phyloP scores from a whole-genome alignment of 176 grass and related monocot genomes.

The Oryza brachyantha region DNA sequence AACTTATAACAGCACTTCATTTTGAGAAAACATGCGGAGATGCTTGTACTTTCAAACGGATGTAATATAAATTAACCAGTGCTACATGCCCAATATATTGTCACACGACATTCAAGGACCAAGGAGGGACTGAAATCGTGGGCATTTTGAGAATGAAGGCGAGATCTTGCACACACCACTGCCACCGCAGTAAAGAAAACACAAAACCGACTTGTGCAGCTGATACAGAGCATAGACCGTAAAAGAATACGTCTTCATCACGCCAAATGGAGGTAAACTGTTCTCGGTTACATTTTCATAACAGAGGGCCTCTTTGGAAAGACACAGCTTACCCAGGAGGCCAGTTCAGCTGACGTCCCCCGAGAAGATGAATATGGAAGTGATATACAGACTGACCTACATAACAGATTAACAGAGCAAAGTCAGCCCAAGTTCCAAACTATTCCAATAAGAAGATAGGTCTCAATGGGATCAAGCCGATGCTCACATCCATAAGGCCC shows the following conservation, averaged over 20 bases:
- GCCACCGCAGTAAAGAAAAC: too few species aligned
- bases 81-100: neutral
- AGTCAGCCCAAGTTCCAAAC: neutral
- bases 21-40: too few species aligned
- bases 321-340: conserved; percentile 55
- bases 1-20: too few species aligned
- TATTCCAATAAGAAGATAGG: conserved; percentile 15
- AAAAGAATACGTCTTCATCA: neutral
- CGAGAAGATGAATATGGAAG: conserved; percentile 69
- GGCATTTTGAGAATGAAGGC: too few species aligned
- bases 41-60: too few species aligned
- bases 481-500: conserved; percentile 58
- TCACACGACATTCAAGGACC: too few species aligned
- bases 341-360: conserved; percentile 76
- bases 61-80: neutral
- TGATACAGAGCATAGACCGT: neutral
- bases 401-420: neutral
- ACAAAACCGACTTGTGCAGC: neutral
- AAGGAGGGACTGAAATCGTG: too few species aligned
- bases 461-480: neutral
- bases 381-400: conserved; percentile 82
- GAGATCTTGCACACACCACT: too few species aligned
- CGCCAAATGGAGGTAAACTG: neutral
- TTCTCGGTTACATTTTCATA: neutral
- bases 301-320: neutral